These are phyloP conservation scores for Telopea speciosissima DNA, from an alignment of 177 flowering plant genomes.

Conservation along the genomic window DNA sequence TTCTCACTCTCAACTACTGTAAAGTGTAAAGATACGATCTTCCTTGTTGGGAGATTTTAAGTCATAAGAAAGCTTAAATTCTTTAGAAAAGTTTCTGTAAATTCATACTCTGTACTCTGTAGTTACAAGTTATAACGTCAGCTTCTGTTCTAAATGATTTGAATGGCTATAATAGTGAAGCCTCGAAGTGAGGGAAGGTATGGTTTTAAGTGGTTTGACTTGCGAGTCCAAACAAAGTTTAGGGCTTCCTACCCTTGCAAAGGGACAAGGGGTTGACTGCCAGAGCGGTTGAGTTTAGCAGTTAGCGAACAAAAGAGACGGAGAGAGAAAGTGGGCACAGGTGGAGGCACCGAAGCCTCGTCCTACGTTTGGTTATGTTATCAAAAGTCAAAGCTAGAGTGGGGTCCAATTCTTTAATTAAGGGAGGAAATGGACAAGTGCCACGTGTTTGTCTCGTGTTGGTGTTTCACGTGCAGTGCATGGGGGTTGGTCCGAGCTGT, in stretches of 20 bases:
- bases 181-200: slow-evolving; percentile 1
- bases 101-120: too few relatives aligned
- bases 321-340: neutral
- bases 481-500: neutral
- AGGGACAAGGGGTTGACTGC: slow-evolving; percentile 4
- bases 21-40: too few relatives aligned
- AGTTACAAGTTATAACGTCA: too few relatives aligned
- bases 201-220: slow-evolving; percentile 23
- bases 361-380: neutral
- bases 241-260: neutral
- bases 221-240: neutral
- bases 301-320: too few relatives aligned
- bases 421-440: neutral
- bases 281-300: neutral
- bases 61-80: too few relatives aligned
- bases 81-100: too few relatives aligned
- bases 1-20: too few relatives aligned
- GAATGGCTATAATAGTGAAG: too few relatives aligned
- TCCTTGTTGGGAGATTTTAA: too few relatives aligned
- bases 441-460: neutral
- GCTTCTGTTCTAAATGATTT: too few relatives aligned
- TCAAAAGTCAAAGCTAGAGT: neutral
- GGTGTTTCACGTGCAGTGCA: neutral
- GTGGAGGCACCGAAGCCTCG: neutral
- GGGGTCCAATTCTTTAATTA: neutral